Base-by-base conservation (phyloP, 2,329 filamentous ascomycete species). In the Pestalotiopsis sp. region DNA sequence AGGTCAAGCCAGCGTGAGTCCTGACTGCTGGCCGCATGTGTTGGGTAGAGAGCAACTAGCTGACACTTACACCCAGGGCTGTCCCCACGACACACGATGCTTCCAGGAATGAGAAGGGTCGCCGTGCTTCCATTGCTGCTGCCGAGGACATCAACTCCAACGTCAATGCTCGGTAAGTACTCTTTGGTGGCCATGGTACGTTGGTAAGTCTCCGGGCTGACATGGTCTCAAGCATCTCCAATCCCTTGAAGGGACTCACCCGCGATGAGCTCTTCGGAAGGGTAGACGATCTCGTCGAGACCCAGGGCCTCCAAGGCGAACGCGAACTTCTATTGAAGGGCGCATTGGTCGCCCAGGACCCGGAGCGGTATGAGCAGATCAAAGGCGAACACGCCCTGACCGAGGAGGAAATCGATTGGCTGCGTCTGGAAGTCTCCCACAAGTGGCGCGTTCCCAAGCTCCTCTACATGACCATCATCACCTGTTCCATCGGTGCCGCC, bases 381-480 rank as follows among this genome's bases (percentile, higher is more conserved):
- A 78, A 68, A 65, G 60, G 70, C 66, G 45, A 79, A 79, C 88
- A 82, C n/a, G 85, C 85, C 14, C 79, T 92, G 65, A 87, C 83
- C 0, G 80, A 84, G 0, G 83, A 87, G 11, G 91, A 94, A 75
- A 84, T 83, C 57, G 77, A 82, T 1, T 80, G 86, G 11, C 77
- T 93, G 41, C 81, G 83, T 6, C 82, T 85, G 14, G 92, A 94
- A 75, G 84, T 86, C 27, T 84, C 84, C 0, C 84, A 91, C 74
- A 88, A 88, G 68, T 94, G 92, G 91, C 86, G 84, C 14, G 90
- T 93, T 71, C 91, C 91, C 0, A 82, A 79, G 73, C 84, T 86
- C 73, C 83, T 92, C 64, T 92, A 92, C 77, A 82, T 90, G 64
- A 84, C 92, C 2, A 88, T 93, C 69, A 75, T 90, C 4, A 80